These are phyloP conservation scores for Wallacemonas sp. DNA, from an alignment of 208 protist species.

Conservation along the genomic window DNA sequence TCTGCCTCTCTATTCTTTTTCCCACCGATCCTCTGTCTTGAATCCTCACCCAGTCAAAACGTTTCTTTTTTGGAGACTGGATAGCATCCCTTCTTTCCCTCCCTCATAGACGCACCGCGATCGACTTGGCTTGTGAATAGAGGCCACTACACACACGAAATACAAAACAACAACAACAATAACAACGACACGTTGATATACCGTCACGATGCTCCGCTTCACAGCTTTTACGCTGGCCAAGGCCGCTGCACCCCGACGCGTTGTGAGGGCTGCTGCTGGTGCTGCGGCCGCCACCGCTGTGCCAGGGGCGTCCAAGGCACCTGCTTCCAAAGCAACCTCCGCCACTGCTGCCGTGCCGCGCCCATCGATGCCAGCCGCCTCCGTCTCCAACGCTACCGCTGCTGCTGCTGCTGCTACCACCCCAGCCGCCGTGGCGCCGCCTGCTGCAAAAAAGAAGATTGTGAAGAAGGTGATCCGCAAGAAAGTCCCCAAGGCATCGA, in stretches of 20 bases:
- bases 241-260: slow-evolving; percentile 1
- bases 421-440: background rate
- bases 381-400: background rate
- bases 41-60: too few relatives aligned
- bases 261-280: background rate
- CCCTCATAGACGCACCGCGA: too few relatives aligned
- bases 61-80: too few relatives aligned
- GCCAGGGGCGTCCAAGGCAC: background rate
- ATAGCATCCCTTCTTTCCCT: too few relatives aligned
- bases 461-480: slow-evolving; percentile 22
- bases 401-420: background rate
- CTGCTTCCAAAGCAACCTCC: background rate
- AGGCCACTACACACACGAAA: too few relatives aligned
- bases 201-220: slow-evolving; percentile 3
- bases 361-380: background rate
- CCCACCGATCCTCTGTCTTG: too few relatives aligned
- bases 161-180: background rate
- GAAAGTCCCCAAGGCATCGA: background rate
- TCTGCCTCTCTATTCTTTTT: too few relatives aligned
- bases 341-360: background rate
- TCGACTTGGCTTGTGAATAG: too few relatives aligned
- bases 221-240: background rate
- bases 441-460: slow-evolving; percentile 12
- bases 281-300: background rate
- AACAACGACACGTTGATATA: background rate